These are phyloP conservation scores for Arthrinium puccinioides DNA, from an alignment of 2,329 filamentous ascomycete genomes.

Conservation along the genomic window DNA sequence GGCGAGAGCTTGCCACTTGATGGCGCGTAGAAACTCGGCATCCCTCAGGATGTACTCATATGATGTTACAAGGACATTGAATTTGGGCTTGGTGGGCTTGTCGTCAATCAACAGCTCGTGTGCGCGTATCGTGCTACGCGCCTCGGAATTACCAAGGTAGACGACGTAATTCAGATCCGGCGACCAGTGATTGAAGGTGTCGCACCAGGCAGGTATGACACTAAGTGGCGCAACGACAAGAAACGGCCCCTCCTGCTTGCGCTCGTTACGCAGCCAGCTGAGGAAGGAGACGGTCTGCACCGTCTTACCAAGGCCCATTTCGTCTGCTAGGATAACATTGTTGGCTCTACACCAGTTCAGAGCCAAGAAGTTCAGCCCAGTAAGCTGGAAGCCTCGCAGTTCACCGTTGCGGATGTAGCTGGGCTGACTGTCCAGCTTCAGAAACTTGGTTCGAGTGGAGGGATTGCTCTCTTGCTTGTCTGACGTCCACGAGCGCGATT, in stretches of 20 bases:
- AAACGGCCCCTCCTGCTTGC: constrained; percentile 87
- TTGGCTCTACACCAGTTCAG: constrained; percentile 93
- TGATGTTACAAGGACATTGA: constrained; percentile 95
- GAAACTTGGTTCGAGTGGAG: constrained; percentile 67
- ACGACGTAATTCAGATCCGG: constrained; percentile 96
- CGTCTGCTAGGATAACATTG: constrained; percentile 95
- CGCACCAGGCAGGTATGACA: constrained; percentile 95
- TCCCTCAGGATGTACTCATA: constrained; percentile 95
- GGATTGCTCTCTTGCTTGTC: constrained; percentile 70
- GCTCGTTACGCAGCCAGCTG: constrained; percentile 89
- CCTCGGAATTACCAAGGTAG: constrained; percentile 83
- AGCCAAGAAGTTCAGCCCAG: constrained; percentile 88
- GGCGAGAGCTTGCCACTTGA: constrained; percentile 96
- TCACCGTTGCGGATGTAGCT: constrained; percentile 78
- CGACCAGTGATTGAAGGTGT: constrained; percentile 94
- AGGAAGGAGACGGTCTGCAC: constrained; percentile 96
- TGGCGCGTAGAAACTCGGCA: constrained; percentile 72
- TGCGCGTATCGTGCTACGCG: constrained; percentile 81
- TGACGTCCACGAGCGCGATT: constrained; percentile 72
- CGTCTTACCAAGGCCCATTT: constrained; percentile 98
- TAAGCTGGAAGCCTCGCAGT: constrained; percentile 87
- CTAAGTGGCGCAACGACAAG: constrained; percentile 95
- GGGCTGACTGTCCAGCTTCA: constrained; percentile 71
- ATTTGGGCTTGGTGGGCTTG: constrained; percentile 84
- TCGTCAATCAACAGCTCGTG: constrained; percentile 83